Evolutionary conservation across 257 asterid species (phyloP).

Genomic region (Linaria vulgaris): DNA sequence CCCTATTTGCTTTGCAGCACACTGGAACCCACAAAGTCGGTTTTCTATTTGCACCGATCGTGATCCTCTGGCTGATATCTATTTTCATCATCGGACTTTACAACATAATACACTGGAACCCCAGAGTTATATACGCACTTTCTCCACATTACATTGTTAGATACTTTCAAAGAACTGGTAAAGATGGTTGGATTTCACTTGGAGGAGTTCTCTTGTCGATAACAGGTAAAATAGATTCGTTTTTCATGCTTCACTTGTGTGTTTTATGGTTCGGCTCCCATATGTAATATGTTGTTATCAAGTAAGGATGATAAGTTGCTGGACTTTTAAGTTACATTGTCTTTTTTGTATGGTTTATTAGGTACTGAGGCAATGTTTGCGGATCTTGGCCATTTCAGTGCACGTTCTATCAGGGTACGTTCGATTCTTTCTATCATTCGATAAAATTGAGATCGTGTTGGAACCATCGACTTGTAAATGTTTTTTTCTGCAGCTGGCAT

Average conservation of each 20-base stretch:
- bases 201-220: slow-evolving; percentile 64
- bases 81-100: slow-evolving; percentile 53
- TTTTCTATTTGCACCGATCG: slow-evolving; percentile 57
- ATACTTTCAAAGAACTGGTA: slow-evolving; percentile 50
- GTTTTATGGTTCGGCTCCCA: not conserved
- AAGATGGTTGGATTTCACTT: slow-evolving; percentile 57
- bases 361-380: slow-evolving; percentile 84
- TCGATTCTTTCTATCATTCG: no score
- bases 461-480: not conserved
- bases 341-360: slow-evolving; percentile 20
- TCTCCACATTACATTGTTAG: slow-evolving; percentile 57
- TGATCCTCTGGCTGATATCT: slow-evolving; percentile 53
- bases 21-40: slow-evolving; percentile 62
- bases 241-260: slow-evolving; percentile 1
- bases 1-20: slow-evolving; percentile 59
- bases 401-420: slow-evolving; percentile 50
- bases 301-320: not conserved
- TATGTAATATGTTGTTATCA: not conserved
- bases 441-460: not conserved
- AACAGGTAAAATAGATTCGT: slow-evolving; percentile 41
- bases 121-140: slow-evolving; percentile 52
- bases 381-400: slow-evolving; percentile 69
- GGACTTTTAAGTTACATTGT: not conserved
- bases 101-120: slow-evolving; percentile 52
- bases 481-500: slow-evolving; percentile 57